A percentile compares a stretch with the other conserved stretches of the same genome.
Conservation (phyloP, 768 basidiomycete genomes). For the Crucibulum laeve region DNA sequence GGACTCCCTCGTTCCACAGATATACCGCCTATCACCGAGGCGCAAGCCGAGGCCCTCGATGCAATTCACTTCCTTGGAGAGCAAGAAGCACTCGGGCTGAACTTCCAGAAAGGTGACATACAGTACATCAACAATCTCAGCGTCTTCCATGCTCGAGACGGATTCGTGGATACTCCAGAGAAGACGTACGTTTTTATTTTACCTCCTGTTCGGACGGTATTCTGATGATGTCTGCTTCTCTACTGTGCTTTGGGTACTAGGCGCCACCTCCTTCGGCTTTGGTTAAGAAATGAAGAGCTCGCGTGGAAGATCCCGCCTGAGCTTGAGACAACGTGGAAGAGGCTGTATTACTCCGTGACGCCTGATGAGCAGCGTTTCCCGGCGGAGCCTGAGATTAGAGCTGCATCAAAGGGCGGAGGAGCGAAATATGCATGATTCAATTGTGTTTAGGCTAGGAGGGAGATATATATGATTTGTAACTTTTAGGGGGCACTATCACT, state of each 20-base stretch:
- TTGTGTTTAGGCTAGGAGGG: too few relatives aligned
- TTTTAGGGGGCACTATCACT: too few relatives aligned
- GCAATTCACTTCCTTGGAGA: conserved; percentile 39
- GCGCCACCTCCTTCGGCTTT: conserved; percentile 32
- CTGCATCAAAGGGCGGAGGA: conserved; percentile 5
- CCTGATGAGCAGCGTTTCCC: conserved; percentile 33
- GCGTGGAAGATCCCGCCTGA: conserved; percentile 31
- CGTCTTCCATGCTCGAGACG: conserved; percentile 39
- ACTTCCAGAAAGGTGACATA: conserved; percentile 45
- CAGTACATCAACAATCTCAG: conserved; percentile 45
- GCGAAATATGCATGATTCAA: too few relatives aligned
- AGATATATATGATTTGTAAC: too few relatives aligned
- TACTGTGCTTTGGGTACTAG: too few relatives aligned
- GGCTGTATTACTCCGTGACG: conserved; percentile 24
- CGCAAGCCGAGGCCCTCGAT: conserved; percentile 45
- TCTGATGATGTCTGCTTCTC: background rate
- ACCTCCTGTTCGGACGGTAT: background rate
- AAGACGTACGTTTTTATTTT: conserved; percentile 29
- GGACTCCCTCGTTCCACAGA: conserved; percentile 26
- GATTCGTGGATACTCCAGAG: conserved; percentile 33
- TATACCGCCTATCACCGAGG: conserved; percentile 43
- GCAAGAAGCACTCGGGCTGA: conserved; percentile 35
- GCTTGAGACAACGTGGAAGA: conserved; percentile 29
- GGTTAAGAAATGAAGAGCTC: conserved; percentile 32
- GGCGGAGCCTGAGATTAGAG: conserved; percentile 28